Evolutionary conservation across 2,329 filamentous ascomycete genomes (phyloP).

Genomic region (Microascus cirrosus): DNA sequence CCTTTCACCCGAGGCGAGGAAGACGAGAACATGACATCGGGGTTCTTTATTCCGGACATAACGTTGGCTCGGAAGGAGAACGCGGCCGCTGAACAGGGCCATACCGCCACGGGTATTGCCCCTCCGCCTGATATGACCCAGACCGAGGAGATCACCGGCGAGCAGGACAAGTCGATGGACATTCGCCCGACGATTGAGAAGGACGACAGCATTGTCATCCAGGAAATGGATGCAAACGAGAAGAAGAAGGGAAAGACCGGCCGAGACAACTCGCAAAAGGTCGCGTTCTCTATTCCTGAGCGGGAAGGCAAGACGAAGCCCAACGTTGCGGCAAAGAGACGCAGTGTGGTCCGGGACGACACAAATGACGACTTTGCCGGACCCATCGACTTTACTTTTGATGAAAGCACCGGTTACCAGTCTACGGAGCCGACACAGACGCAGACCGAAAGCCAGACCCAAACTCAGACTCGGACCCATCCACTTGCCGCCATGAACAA

Average conservation of each 20-base stretch:
- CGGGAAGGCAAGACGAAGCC: slow-evolving; percentile 15
- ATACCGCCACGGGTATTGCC: slow-evolving; percentile 19
- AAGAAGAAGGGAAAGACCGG: slow-evolving; percentile 12
- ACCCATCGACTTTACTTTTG: slow-evolving; percentile 10
- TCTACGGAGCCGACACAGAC: slow-evolving; percentile 13
- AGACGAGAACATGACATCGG: slow-evolving; percentile 47
- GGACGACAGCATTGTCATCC: slow-evolving; percentile 6
- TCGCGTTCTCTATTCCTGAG: slow-evolving; percentile 29
- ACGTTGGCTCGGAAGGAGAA: slow-evolving; percentile 35
- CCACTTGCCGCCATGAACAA: neutral
- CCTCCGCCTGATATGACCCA: slow-evolving; percentile 18
- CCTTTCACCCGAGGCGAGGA: slow-evolving; percentile 12
- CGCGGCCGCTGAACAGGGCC: slow-evolving; percentile 22
- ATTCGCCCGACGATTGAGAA: slow-evolving; percentile 7
- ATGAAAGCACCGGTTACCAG: slow-evolving; percentile 11
- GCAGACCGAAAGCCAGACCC: slow-evolving; percentile 9
- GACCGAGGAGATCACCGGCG: slow-evolving; percentile 18
- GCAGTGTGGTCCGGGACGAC: slow-evolving; percentile 12
- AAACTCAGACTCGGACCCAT: neutral
- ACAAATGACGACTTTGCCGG: slow-evolving; percentile 8
- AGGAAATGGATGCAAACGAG: neutral
- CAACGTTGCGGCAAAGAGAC: slow-evolving; percentile 24
- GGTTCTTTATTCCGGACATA: slow-evolving; percentile 47
- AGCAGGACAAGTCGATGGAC: slow-evolving; percentile 10
- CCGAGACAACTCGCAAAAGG: slow-evolving; percentile 19